These are phyloP conservation scores for Pilobolus umbonatus DNA, from an alignment of 192 early-diverging fungal genomes.

Conservation along the genomic window DNA sequence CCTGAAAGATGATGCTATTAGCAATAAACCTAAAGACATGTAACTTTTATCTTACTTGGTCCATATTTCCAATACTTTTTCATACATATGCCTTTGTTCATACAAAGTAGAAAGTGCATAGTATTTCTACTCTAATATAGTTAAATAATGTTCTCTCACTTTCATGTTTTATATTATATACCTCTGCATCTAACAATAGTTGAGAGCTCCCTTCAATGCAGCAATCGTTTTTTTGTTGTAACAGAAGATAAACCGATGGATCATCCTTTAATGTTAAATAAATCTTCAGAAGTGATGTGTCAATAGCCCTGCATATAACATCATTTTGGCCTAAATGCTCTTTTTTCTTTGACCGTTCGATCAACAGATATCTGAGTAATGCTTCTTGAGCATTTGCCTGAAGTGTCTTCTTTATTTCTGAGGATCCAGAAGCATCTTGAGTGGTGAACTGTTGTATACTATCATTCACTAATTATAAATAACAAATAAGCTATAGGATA, in stretches of 20 bases:
- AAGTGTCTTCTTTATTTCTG: too few relatives aligned
- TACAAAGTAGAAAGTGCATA: constrained; percentile 61
- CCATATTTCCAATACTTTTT: constrained; percentile 60
- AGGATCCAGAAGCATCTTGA: too few relatives aligned
- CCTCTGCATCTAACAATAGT: constrained; percentile 43
- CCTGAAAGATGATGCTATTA: constrained; percentile 22
- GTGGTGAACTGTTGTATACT: neutral
- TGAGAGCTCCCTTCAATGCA: constrained; percentile 38
- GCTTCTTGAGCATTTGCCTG: constrained; percentile 61
- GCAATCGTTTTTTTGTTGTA: constrained; percentile 47
- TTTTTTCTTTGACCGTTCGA: constrained; percentile 29
- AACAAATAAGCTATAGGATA: too few relatives aligned
- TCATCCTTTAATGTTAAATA: constrained; percentile 33
- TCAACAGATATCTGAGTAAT: constrained; percentile 47
- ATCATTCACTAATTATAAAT: constrained; percentile 28
- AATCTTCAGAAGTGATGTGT: constrained; percentile 49
- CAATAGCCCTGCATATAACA: constrained; percentile 34
- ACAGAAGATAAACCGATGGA: constrained; percentile 15
- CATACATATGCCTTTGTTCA: constrained; percentile 41
- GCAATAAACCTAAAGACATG: neutral
- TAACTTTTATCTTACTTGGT: constrained; percentile 39
- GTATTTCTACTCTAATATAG: constrained; percentile 35
- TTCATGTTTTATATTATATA: constrained; percentile 10
- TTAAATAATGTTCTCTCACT: neutral
- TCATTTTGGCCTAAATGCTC: constrained; percentile 11